phyloP scores from a whole-genome alignment of 1,284 basidiomycete genomes.

The Moesziomyces globuligerus region DNA sequence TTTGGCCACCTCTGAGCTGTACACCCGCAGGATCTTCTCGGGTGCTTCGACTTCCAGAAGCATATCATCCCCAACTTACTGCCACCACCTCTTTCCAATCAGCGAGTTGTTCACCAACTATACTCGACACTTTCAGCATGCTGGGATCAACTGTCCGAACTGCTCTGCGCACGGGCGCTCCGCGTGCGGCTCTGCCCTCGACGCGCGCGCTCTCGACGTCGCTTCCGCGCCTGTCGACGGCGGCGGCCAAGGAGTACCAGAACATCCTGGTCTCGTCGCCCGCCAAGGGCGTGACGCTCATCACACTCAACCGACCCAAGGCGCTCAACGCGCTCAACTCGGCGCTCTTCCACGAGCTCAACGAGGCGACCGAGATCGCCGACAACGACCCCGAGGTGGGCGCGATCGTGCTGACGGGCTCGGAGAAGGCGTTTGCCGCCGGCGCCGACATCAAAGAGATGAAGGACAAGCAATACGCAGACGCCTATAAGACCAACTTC shows the following conservation, averaged over 20 bases:
- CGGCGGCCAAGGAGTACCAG: slow-evolving; percentile 69
- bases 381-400: slow-evolving; percentile 68
- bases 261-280: slow-evolving; percentile 81
- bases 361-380: slow-evolving; percentile 80
- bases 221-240: slow-evolving; percentile 45
- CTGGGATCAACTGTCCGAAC: slow-evolving; percentile 31
- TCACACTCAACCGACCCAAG: slow-evolving; percentile 95
- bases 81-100: neutral
- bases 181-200: slow-evolving; percentile 27
- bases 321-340: slow-evolving; percentile 78
- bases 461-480: slow-evolving; percentile 85
- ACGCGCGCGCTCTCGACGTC: slow-evolving; percentile 50
- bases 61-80: no score
- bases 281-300: slow-evolving; percentile 80
- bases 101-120: neutral
- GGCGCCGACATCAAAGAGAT: slow-evolving; percentile 94
- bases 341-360: slow-evolving; percentile 75
- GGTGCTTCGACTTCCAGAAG: neutral
- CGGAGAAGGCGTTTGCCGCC: slow-evolving; percentile 93
- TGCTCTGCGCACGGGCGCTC: slow-evolving; percentile 34
- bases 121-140: slow-evolving; percentile 27
- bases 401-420: slow-evolving; percentile 94
- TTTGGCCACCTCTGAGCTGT: slow-evolving; percentile 23
- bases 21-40: neutral
- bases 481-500: slow-evolving; percentile 89